Evolutionary conservation across 2,329 filamentous ascomycete species (phyloP).

Genomic region (Tolypocladium guangdongense): DNA sequence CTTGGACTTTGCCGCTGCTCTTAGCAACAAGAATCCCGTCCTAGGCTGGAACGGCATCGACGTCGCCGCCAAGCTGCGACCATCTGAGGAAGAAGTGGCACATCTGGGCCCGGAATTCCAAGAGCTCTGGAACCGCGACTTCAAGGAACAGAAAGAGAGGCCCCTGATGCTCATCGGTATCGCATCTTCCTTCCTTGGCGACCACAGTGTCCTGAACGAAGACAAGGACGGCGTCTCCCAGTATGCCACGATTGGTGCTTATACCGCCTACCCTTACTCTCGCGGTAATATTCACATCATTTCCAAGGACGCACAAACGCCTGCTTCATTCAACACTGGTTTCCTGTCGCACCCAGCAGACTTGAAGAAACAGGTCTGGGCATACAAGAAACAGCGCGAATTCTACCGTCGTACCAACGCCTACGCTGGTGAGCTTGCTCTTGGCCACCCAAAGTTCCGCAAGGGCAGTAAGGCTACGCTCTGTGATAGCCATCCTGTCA

Average conservation of each 20-base stretch:
- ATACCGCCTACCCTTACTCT: slow-evolving; percentile 49
- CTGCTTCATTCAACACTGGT: slow-evolving; percentile 44
- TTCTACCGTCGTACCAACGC: slow-evolving; percentile 43
- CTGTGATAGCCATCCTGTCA: slow-evolving; percentile 12
- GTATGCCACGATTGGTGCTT: slow-evolving; percentile 40
- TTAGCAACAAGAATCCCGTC: slow-evolving; percentile 33
- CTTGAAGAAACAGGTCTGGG: slow-evolving; percentile 47
- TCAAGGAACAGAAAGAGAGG: slow-evolving; percentile 28
- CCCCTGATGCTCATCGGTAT: slow-evolving; percentile 34
- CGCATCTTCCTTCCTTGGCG: slow-evolving; percentile 15
- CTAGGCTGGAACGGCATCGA: slow-evolving; percentile 50
- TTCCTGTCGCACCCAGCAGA: slow-evolving; percentile 38
- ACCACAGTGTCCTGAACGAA: background rate
- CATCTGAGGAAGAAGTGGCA: slow-evolving; percentile 38
- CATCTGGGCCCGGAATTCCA: slow-evolving; percentile 41
- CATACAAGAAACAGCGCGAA: slow-evolving; percentile 53
- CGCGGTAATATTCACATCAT: slow-evolving; percentile 51
- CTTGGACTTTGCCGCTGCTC: slow-evolving; percentile 22
- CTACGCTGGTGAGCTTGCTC: slow-evolving; percentile 33
- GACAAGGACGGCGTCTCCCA: slow-evolving; percentile 18
- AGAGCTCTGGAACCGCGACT: slow-evolving; percentile 44
- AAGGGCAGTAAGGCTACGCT: slow-evolving; percentile 25
- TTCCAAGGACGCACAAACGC: slow-evolving; percentile 25
- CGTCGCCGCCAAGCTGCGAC: slow-evolving; percentile 43
- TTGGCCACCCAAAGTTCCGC: slow-evolving; percentile 31